Evolutionary conservation across 768 basidiomycete genomes (phyloP), one percentile per base, ranked within the genome.

Genomic region (Hemileccinum rubropunctum): DNA sequence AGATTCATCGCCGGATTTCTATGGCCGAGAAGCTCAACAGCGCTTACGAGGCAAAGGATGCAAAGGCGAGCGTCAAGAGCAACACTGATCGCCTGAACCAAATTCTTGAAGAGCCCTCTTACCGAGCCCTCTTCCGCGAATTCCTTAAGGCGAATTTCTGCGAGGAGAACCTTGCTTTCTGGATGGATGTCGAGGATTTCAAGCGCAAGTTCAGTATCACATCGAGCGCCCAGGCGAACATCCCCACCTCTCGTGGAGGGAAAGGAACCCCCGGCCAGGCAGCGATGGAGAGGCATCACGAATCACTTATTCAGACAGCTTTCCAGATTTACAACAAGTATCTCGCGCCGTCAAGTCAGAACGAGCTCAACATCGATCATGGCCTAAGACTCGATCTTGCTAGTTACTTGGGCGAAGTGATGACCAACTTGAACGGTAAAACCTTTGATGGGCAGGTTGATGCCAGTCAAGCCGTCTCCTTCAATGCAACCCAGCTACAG

Each of bases 331-430:
- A 92, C 75, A 86, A 91, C 75, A 94, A 83, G 45, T 99, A 98
- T 63, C 84, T 99, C 20, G 97, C 95, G 0, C 95, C 94, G 1
- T 91, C 93, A 26, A 95, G 92, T 66, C 89, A 86, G 51, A 91
- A 88, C 71, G 97, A 98, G 71, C 81, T 99, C 53, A 99, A 99
- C 71, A 99, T 99, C 58, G 97, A 99, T 65, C 97, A 99, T 67
- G 91, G 88, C 34, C 76, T 99, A 34, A 86, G 97, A 54, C 93
- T 92, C 58, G 97, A 98, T 70, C 77, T 99, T 45, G 88, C 91
- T 51, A 88, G 85, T 58, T 98, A 98, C 67, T 78, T 99, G 53
- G 88, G 87, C 68, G 91, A 97, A 46, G 88, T 93, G 23, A 88
- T 95, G 56, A 85, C 84, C 42, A 84, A 72, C 57, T 58, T 86